Evolutionary conservation across 768 basidiomycete species (phyloP), one percentile per base, ranked within the genome.

Genomic region (Sarcodon aspratus): DNA sequence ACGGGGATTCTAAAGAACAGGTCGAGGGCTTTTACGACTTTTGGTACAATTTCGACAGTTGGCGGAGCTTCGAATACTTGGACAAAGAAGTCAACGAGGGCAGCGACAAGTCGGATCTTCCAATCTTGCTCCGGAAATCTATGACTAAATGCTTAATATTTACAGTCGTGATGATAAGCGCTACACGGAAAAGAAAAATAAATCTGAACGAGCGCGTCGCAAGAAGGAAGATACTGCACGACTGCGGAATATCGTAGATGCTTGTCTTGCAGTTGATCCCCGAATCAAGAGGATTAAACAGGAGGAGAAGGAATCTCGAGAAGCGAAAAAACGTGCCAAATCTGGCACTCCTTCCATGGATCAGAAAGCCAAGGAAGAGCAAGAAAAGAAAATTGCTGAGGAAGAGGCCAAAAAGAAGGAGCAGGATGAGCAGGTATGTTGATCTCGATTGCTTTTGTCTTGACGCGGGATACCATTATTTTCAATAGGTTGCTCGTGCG

Each of bases 111-210:
- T 92, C 54, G 82, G 72, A 1, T 7, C 47, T 9, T 48, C 17
- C 47, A 12, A 7, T 15, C 46, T 40, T 33, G 13, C 15, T 34
- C 31, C 18, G 10, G 12, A 11, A 33, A 48, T 10, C 11, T 21
- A 0, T 38, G 37, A 0, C 46, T 44, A 17, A 45, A 7, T 32
- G 9, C 3, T 7, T 27, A 5, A 27, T 27, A 27, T 21, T 7
- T 34, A 13, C 56, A 94, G 91, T 62, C 95, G 95, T 50, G 95
- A 98, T 65, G 95, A 99, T 66, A 98, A 98, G 69, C 85, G 95
- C 32, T 96, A 94, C 70, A 93, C 91, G 13, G 95, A 98, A 70
- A 98, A 97, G 76, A 99, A 99, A 77, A 99, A 99, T 80, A 97
- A 96, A 68, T 69, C 88, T 6, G 95, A 99, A 69, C 92, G 95